phyloP scores from a whole-genome alignment of 2,329 filamentous ascomycete species.

The Purpureocillium takamizusanense region DNA sequence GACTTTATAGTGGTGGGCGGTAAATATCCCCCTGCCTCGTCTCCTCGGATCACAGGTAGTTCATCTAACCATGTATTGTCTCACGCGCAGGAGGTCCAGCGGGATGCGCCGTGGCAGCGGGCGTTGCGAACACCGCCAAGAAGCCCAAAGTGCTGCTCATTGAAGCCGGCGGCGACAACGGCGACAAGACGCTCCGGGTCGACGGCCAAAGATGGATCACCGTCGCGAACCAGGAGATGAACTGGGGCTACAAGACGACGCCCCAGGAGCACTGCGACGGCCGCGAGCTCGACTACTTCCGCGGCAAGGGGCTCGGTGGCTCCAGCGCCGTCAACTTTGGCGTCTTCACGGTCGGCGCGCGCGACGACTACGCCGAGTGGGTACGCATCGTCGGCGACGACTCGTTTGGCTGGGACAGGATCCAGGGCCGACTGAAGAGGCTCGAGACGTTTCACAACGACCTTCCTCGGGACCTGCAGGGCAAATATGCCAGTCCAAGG shows the following conservation, averaged over 20 bases:
- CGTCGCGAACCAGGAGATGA: conserved; percentile 37
- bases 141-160: conserved; percentile 48
- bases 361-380: conserved; percentile 55
- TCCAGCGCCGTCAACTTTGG: conserved; percentile 46
- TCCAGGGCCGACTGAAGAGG: conserved; percentile 38
- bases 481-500: conserved; percentile 37
- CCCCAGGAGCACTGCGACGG: conserved; percentile 33
- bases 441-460: conserved; percentile 44
- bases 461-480: conserved; percentile 23
- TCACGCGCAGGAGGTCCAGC: conserved; percentile 37
- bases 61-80: too few species aligned
- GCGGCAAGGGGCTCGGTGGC: conserved; percentile 42
- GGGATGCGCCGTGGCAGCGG: conserved; percentile 45
- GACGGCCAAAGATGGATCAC: conserved; percentile 48
- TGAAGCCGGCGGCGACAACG: conserved; percentile 47
- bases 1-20: too few species aligned
- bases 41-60: too few species aligned
- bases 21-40: too few species aligned
- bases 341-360: conserved; percentile 43
- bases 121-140: conserved; percentile 35
- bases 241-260: conserved; percentile 42
- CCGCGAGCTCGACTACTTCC: conserved; percentile 37
- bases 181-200: conserved; percentile 35
- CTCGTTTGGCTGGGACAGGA: conserved; percentile 43
- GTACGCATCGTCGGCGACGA: conserved; percentile 45